phyloP scores from a whole-genome alignment of 306 rosid species.

The Rosa persica region DNA sequence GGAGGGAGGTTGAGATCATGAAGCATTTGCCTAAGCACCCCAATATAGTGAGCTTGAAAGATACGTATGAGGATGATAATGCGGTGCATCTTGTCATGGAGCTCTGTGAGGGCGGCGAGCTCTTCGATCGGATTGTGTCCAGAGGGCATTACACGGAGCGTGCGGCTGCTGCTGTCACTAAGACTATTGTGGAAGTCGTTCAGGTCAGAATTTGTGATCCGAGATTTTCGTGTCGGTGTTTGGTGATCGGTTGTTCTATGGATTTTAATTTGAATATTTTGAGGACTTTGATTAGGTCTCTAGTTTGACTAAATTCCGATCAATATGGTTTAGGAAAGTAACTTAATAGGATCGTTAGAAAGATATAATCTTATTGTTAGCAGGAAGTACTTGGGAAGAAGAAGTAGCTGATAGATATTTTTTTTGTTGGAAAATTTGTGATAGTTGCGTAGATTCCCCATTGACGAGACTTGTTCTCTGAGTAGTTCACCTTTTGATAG shows the following conservation, averaged over 20 bases:
- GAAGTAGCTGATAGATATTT: too few species aligned
- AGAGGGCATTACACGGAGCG: conserved; percentile 95
- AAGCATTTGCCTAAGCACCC: conserved; percentile 59
- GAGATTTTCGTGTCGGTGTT: not conserved
- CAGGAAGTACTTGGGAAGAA: too few species aligned
- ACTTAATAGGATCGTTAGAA: not conserved
- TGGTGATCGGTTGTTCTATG: not conserved
- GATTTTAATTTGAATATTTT: not conserved
- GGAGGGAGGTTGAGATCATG: conserved; percentile 97
- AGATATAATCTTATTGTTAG: too few species aligned
- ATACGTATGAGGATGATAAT: conserved; percentile 78
- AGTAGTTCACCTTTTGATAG: not conserved
- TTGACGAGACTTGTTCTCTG: not conserved
- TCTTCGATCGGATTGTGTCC: conserved; percentile 90
- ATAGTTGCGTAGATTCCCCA: not conserved
- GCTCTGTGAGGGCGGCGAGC: conserved; percentile 93
- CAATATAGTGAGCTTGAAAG: conserved; percentile 73
- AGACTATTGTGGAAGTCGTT: conserved; percentile 92
- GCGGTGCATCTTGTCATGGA: conserved; percentile 99
- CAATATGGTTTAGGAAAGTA: not conserved
- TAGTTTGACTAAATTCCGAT: not conserved
- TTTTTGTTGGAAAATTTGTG: not conserved
- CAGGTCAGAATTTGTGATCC: conserved; percentile 57
- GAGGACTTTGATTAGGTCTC: not conserved
- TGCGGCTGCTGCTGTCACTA: conserved; percentile 82